Evolutionary conservation across 2,329 filamentous ascomycete genomes (phyloP), one percentile per base, ranked within the genome.

Genomic region (Didymella pinodella): DNA sequence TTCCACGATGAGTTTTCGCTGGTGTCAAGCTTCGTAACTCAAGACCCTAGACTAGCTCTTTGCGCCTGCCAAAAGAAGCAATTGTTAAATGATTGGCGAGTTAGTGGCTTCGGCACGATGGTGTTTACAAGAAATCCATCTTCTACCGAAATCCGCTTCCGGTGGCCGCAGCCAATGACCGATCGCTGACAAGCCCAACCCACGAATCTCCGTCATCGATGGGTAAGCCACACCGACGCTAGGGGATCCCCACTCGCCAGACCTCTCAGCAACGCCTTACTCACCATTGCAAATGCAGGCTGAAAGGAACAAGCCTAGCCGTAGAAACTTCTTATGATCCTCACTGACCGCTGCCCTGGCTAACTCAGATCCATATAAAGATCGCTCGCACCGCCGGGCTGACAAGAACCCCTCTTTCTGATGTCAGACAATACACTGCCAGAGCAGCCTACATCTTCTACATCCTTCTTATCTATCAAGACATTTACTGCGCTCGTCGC

Each of bases 261-360:
- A 48, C 12, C 40, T 41, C 46, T 67, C 67, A 48, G 64, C 61
- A 64, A 65, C 55, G 51, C 61, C 61, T 76, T 74, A 74, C 73
- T 70, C 67, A 76, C 59, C 59, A 73, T 75, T 74, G 70, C 63
- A 72, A 76, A 73, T 70, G 57, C 54, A 65, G 62, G 64, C 50
- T 63, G 64, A 52, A 61, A 54, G 44, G 34, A 48, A 61, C 49
- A 59, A 52, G 57, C 59, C 50, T 59, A 60, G 29, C 56, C n/a
- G 55, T 66, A 54, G 67, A 70, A 72, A 38, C 63, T 44, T 63
- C 65, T 66, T 52, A 59, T 67, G 61, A 57, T 63, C 57, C 47
- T 65, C 61, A 72, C 68, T 71, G 63, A 70, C 55, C 25, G 8
- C 26, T 6, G 31, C 44, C 26, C 25, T 31, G 31, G 57, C 63